These are phyloP conservation scores for Phytophthora citricola DNA, from an alignment of 352 stramenopile species.

Conservation along the genomic window DNA sequence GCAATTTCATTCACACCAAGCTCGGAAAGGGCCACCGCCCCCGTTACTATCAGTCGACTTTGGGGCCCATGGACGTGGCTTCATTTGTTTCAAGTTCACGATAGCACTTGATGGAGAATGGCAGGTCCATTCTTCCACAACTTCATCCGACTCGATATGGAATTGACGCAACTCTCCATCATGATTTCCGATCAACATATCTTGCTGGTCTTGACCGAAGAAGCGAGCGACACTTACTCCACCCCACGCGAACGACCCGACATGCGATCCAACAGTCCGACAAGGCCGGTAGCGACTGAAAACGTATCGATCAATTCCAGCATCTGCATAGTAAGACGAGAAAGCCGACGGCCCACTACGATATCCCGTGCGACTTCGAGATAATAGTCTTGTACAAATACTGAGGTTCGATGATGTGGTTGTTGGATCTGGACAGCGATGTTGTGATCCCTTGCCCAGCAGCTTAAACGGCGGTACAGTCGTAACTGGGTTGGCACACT, in stretches of 20 bases:
- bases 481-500: constrained; percentile 87
- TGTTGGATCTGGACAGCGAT: constrained; percentile 80
- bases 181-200: constrained; percentile 81
- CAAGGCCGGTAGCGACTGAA: constrained; percentile 82
- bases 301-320: constrained; percentile 78
- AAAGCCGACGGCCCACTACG: constrained; percentile 50
- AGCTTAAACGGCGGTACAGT: constrained; percentile 89
- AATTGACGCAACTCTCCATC: constrained; percentile 68
- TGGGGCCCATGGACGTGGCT: constrained; percentile 55
- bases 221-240: constrained; percentile 71
- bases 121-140: constrained; percentile 81
- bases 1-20: constrained; percentile 70
- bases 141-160: constrained; percentile 65
- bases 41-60: constrained; percentile 67
- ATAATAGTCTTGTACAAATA: constrained; percentile 68
- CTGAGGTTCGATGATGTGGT: constrained; percentile 58
- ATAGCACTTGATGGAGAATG: constrained; percentile 77
- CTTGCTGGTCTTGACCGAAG: constrained; percentile 62
- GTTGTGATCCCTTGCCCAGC: constrained; percentile 53
- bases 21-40: constrained; percentile 49
- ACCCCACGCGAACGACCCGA: constrained; percentile 58
- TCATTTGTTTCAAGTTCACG: constrained; percentile 76
- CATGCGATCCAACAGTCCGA: constrained; percentile 62
- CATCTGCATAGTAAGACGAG: constrained; percentile 61
- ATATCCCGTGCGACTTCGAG: constrained; percentile 60